Evolutionary conservation across 2,329 filamentous ascomycete genomes (phyloP).

Genomic region (Ilyonectria destructans): DNA sequence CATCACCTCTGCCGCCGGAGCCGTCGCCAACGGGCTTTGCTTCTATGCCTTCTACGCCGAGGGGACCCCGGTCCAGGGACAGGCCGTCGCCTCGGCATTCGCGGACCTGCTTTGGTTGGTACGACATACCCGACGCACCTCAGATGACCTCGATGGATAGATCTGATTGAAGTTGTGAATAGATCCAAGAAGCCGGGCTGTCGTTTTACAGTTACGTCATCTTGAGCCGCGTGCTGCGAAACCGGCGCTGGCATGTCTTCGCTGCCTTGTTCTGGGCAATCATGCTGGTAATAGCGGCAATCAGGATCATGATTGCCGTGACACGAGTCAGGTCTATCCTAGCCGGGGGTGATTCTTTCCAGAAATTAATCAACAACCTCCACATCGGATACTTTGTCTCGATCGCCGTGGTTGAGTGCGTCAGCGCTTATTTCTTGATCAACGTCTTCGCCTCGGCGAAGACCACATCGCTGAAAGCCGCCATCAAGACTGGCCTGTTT

Average conservation of each 20-base stretch:
- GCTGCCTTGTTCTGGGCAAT: conserved; percentile 71
- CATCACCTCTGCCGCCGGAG: conserved; percentile 56
- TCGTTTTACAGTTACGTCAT: conserved; percentile 69
- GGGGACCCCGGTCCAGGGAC: conserved; percentile 39
- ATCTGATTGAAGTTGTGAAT: neutral
- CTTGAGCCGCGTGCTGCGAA: conserved; percentile 66
- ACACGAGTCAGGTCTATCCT: conserved; percentile 52
- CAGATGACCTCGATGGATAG: neutral
- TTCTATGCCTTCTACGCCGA: conserved; percentile 60
- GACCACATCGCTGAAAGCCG: conserved; percentile 47
- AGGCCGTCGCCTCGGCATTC: conserved; percentile 56
- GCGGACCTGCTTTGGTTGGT: conserved; percentile 62
- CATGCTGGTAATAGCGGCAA: conserved; percentile 65
- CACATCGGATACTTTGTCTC: conserved; percentile 61
- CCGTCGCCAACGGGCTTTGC: conserved; percentile 61
- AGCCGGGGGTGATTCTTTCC: conserved; percentile 41
- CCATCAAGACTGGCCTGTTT: conserved; percentile 55
- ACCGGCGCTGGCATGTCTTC: conserved; percentile 61
- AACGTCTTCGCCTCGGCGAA: conserved; percentile 56
- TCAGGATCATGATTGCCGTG: conserved; percentile 61
- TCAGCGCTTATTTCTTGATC: conserved; percentile 59
- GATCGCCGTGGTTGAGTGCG: conserved; percentile 59
- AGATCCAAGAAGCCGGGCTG: conserved; percentile 63
- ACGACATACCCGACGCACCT: conserved; percentile 6
- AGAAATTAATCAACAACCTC: conserved; percentile 55